Evolutionary conservation across 2,329 filamentous ascomycete genomes (phyloP).

Genomic region (Pyricularia grisea): DNA sequence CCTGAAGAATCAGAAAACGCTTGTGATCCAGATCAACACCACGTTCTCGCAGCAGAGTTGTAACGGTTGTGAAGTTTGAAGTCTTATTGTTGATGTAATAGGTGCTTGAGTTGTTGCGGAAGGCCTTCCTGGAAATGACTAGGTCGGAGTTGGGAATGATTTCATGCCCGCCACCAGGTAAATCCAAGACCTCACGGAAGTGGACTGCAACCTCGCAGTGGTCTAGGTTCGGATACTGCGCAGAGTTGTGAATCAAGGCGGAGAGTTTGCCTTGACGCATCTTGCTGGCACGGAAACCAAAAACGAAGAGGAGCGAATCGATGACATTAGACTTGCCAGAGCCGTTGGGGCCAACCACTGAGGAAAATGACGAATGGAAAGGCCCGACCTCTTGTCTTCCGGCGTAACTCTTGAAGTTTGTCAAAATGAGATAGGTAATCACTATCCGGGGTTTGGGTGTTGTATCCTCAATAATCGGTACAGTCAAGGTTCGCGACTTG

Average conservation of each 20-base stretch:
- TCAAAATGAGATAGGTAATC: slow-evolving; percentile 83
- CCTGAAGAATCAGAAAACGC: slow-evolving; percentile 92
- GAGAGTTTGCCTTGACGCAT: slow-evolving; percentile 99
- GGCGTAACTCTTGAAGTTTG: slow-evolving; percentile 98
- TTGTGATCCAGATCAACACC: slow-evolving; percentile 97
- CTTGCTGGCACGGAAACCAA: slow-evolving; percentile 96
- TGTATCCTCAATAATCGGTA: slow-evolving; percentile 57
- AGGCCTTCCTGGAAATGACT: slow-evolving; percentile 82
- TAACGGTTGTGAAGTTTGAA: slow-evolving; percentile 89
- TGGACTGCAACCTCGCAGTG: slow-evolving; percentile 94
- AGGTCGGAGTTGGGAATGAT: slow-evolving; percentile 77
- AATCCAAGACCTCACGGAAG: slow-evolving; percentile 90
- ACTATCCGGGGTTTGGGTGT: slow-evolving; percentile 81
- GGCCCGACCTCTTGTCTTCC: slow-evolving; percentile 91
- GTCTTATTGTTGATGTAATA: slow-evolving; percentile 91
- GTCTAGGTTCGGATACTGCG: slow-evolving; percentile 73
- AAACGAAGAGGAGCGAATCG: slow-evolving; percentile 96
- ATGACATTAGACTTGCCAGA: slow-evolving; percentile 99
- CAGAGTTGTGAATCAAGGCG: slow-evolving; percentile 94
- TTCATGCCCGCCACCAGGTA: slow-evolving; percentile 64
- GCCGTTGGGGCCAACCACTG: slow-evolving; percentile 93
- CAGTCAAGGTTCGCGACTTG: slow-evolving; percentile 66
- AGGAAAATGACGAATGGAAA: slow-evolving; percentile 95
- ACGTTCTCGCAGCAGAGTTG: slow-evolving; percentile 72
- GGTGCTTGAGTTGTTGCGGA: slow-evolving; percentile 97